phyloP scores from a whole-genome alignment of 2,329 filamentous ascomycete species.

The Nothopassalora personata region DNA sequence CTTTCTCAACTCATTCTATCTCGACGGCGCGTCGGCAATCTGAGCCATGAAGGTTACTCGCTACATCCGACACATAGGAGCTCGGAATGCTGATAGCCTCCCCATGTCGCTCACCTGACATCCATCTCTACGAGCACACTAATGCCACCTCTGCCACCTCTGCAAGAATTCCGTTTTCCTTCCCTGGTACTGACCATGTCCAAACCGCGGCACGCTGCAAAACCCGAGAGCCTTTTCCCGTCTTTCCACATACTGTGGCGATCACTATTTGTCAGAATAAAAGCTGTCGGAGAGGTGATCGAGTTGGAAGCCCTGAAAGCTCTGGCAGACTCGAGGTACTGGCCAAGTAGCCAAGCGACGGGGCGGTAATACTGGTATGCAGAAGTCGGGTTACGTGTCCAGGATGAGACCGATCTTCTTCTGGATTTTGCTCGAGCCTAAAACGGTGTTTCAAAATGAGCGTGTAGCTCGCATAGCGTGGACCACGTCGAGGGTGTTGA shows the following conservation, averaged over 20 bases:
- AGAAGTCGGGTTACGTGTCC: background rate
- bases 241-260: no score
- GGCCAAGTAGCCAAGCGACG: background rate
- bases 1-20: background rate
- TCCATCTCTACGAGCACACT: no score
- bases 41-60: background rate
- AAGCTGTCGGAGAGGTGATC: background rate
- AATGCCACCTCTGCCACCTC: no score
- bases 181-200: no score
- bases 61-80: background rate
- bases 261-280: no score
- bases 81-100: no score
- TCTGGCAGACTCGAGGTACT: background rate
- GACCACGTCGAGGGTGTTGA: background rate
- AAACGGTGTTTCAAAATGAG: conserved; percentile 18
- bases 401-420: conserved; percentile 11
- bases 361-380: background rate
- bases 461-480: background rate
- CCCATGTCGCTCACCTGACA: no score
- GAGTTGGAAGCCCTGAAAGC: background rate
- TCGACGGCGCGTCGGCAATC: background rate
- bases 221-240: no score
- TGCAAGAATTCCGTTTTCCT: no score
- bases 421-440: conserved; percentile 20
- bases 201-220: no score